phyloP scores from a whole-genome alignment of 306 rosid species.

The Acmispon strigosus region DNA sequence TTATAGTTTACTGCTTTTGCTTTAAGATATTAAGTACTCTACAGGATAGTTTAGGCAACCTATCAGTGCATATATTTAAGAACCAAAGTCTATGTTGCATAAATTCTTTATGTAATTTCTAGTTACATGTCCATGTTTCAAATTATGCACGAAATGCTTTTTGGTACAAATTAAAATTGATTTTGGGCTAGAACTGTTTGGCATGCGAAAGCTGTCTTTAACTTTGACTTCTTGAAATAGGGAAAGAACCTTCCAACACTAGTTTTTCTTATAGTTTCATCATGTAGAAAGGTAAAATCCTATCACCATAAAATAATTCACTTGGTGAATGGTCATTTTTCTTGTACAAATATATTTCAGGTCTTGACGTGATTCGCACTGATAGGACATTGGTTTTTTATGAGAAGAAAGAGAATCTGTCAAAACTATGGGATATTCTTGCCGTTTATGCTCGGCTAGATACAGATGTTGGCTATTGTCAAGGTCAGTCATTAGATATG shows the following conservation, averaged over 20 bases:
- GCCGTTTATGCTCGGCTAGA: conserved; percentile 88
- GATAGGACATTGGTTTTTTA: conserved; percentile 84
- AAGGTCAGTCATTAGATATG: conserved; percentile 51
- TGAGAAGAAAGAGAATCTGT: conserved; percentile 72
- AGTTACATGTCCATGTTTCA: background rate
- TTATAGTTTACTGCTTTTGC: background rate
- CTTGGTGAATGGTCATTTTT: background rate
- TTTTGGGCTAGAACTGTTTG: background rate
- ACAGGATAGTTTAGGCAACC: background rate
- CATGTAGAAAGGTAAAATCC: background rate
- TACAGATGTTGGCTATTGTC: conserved; percentile 90
- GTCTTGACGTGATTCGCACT: conserved; percentile 93
- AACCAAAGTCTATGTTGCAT: background rate
- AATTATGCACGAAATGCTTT: background rate
- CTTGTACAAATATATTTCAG: conserved; percentile 31
- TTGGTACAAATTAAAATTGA: background rate
- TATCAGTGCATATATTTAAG: background rate
- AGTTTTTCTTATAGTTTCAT: background rate
- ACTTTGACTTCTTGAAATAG: background rate
- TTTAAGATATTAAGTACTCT: background rate
- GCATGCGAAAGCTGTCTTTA: background rate
- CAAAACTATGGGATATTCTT: conserved; percentile 96
- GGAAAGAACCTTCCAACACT: background rate
- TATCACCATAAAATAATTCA: background rate
- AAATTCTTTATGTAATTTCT: background rate